Percentiles rank a stretch among this genome's conserved stretches.
Evolutionary conservation across 768 basidiomycete genomes (phyloP).

Genomic region (Holtermannia corniformis): DNA sequence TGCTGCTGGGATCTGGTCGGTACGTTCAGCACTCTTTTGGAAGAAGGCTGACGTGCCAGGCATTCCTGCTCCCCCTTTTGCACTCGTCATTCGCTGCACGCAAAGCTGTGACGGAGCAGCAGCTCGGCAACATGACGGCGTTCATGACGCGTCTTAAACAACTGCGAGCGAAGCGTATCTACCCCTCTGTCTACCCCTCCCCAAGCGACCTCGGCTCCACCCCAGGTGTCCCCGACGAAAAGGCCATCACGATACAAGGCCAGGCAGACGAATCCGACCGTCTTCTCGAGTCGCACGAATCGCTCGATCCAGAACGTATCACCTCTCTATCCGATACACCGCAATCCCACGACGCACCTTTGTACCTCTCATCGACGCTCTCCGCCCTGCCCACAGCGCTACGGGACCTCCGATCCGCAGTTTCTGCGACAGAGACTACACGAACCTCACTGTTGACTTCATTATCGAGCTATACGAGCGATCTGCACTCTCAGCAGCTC

Average conservation of each 20-base stretch:
- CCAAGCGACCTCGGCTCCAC: neutral
- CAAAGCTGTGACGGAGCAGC: slow-evolving; percentile 29
- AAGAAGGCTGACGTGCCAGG: neutral
- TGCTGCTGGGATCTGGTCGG: slow-evolving; percentile 11
- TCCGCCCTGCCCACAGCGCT: slow-evolving; percentile 7
- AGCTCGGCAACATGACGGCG: slow-evolving; percentile 7
- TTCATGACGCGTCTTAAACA: slow-evolving; percentile 12
- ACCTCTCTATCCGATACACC: neutral
- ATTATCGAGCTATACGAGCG: slow-evolving; percentile 27
- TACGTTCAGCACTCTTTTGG: slow-evolving; percentile 1
- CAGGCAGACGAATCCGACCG: no score
- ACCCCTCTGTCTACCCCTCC: neutral
- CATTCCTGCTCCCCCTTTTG: slow-evolving; percentile 31
- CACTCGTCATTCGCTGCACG: slow-evolving; percentile 38
- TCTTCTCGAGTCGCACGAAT: no score
- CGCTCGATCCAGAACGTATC: neutral
- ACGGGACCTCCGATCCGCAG: slow-evolving; percentile 9
- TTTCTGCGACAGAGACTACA: slow-evolving; percentile 33
- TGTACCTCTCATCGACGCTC: neutral
- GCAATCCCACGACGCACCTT: neutral
- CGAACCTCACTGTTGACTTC: slow-evolving; percentile 37
- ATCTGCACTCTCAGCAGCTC: slow-evolving; percentile 25
- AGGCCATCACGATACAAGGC: neutral
- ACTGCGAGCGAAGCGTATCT: slow-evolving; percentile 10
- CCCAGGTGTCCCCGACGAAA: neutral